A percentile compares a stretch with the other conserved stretches of the same genome.
Conservation (phyloP, 352 stramenopile genomes). For the Pythium aquatile region DNA sequence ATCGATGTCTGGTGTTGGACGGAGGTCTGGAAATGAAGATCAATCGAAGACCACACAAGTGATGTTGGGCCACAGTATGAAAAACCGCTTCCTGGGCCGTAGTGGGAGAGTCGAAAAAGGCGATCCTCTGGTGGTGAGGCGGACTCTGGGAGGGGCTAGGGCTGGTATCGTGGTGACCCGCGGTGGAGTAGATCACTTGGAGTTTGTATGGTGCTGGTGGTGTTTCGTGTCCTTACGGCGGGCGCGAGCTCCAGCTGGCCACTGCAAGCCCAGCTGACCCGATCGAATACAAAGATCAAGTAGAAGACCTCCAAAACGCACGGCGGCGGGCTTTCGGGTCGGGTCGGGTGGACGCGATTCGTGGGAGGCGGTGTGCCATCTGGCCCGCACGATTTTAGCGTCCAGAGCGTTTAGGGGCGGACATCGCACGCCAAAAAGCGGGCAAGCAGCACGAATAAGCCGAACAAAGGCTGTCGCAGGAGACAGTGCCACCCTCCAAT, state of each 20-base stretch:
- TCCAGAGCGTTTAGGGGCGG: constrained; percentile 9
- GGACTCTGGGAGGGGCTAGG: constrained; percentile 4
- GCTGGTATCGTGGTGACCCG: not conserved
- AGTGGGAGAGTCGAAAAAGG: constrained; percentile 7
- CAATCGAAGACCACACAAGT: constrained; percentile 3
- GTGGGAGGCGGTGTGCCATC: constrained; percentile 12
- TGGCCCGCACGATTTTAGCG: constrained; percentile 17
- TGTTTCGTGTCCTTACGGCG: constrained; percentile 22
- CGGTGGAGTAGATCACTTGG: not conserved
- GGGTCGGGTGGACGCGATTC: not conserved
- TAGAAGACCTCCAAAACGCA: constrained; percentile 29
- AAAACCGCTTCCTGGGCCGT: not conserved
- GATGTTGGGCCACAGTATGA: not conserved
- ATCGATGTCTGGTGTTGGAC: constrained; percentile 25
- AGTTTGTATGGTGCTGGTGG: constrained; percentile 5
- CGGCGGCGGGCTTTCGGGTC: not conserved
- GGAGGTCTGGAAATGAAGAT: constrained; percentile 31
- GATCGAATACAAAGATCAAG: constrained; percentile 25
- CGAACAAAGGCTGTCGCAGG: not conserved
- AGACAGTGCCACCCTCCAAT: constrained; percentile 1
- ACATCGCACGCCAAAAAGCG: constrained; percentile 15
- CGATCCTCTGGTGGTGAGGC: constrained; percentile 11
- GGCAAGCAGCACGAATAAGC: constrained; percentile 11
- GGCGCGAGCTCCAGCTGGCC: constrained; percentile 5
- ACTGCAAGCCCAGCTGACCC: constrained; percentile 18